Conservation (phyloP, 495 filamentous ascomycete species). For the Margaritispora aquatica region DNA sequence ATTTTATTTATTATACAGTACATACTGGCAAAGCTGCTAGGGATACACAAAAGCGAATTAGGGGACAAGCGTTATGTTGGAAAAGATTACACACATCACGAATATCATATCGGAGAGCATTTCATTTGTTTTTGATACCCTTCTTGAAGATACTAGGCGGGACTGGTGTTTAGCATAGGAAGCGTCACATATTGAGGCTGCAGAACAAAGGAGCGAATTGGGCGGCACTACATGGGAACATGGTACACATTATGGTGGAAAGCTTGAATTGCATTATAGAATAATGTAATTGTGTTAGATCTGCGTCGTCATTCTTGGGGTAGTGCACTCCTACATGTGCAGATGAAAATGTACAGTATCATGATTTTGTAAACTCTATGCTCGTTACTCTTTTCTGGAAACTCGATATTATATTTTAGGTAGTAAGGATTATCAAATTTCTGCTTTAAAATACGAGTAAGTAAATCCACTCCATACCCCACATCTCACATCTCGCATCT, state of each 20-base stretch:
- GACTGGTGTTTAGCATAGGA: neutral
- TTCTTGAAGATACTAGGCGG: conserved; percentile 19
- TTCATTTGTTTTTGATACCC: conserved; percentile 21
- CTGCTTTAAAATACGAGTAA: too few relatives aligned
- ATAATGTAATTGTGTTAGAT: neutral
- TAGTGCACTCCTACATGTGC: too few relatives aligned
- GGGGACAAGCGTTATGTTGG: neutral
- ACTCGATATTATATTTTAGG: too few relatives aligned
- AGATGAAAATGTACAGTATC: too few relatives aligned
- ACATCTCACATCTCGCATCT: too few relatives aligned
- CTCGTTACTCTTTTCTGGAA: too few relatives aligned
- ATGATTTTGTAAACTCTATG: too few relatives aligned
- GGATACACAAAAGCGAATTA: neutral
- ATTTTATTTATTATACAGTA: neutral
- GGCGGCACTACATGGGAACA: conserved; percentile 4
- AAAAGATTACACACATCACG: neutral
- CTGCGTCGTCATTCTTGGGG: neutral
- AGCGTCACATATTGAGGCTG: neutral
- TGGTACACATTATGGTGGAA: neutral
- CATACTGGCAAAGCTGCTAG: neutral
- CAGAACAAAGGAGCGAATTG: conserved; percentile 2
- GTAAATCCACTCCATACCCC: too few relatives aligned
- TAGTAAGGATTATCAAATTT: too few relatives aligned
- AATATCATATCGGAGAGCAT: conserved; percentile 4
- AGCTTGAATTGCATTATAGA: neutral